These are phyloP conservation scores for Ramalina peruviana DNA, from an alignment of 495 filamentous ascomycete species.

Conservation along the genomic window DNA sequence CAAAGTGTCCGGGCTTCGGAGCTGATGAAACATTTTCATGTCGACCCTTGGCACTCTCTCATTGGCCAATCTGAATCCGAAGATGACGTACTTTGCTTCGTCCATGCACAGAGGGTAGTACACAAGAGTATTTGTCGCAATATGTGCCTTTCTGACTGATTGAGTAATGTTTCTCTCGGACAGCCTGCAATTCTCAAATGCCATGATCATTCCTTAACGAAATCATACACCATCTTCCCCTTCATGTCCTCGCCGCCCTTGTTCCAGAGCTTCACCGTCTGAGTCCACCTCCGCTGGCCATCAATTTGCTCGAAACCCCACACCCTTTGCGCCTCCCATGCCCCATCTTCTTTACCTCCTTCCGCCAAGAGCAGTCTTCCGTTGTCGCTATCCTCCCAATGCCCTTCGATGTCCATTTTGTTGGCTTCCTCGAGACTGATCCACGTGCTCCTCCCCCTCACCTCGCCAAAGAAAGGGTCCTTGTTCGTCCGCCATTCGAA, in stretches of 20 bases:
- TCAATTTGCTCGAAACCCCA: constrained; percentile 35
- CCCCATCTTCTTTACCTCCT: constrained; percentile 2
- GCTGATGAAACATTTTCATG: too few species aligned
- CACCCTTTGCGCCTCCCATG: constrained; percentile 13
- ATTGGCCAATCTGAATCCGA: too few species aligned
- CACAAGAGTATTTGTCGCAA: too few species aligned
- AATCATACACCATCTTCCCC: constrained; percentile 53
- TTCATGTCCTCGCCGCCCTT: constrained; percentile 39
- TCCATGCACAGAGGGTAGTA: too few species aligned
- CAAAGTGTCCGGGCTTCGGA: too few species aligned
- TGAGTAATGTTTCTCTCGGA: too few species aligned
- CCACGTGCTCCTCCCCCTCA: constrained; percentile 10
- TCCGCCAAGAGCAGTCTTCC: constrained; percentile 5
- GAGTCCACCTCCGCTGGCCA: constrained; percentile 38
- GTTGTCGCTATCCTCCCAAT: constrained; percentile 7
- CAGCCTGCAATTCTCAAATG: too few species aligned
- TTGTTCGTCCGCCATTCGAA: constrained; percentile 17
- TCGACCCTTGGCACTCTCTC: too few species aligned
- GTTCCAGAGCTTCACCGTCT: constrained; percentile 35
- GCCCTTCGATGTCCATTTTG: not conserved
- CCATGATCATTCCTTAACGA: not conserved
- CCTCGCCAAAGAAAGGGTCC: constrained; percentile 11
- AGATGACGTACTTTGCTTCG: too few species aligned
- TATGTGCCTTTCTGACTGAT: too few species aligned
- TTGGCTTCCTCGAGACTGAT: constrained; percentile 7